Base-by-base conservation (phyloP, 495 filamentous ascomycete genomes). In the Penicillium macrosclerotiorum region DNA sequence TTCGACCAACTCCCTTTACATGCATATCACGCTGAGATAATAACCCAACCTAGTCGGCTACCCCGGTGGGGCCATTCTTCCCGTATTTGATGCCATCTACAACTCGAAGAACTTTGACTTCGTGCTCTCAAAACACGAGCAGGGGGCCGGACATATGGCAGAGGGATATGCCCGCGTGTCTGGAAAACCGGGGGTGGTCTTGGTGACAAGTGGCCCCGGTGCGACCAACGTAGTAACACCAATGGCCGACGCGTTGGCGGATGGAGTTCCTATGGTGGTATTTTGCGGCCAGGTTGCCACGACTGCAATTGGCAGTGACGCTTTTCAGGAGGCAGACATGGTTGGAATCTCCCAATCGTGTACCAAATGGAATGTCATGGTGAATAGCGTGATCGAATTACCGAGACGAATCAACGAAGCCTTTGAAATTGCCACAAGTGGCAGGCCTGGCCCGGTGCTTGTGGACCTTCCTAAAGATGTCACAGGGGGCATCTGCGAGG, bases 331-430 rank as follows among this genome's bases (percentile, higher is more conserved):
- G 51, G 79, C 78, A 37, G 80, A 84, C 51, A 75, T 82, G n/a
- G 57, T 82, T 26, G 77, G 77, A 47, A 80, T 84, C 52, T 75
- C 77, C 13, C 65, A 75, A 52, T 72, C 79, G n/a, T 82, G 80
- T 62, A 84, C 80, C 7, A 82, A 84, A 60, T 84, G 80, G 80
- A 82, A 81, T 47, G 71, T 76, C n/a, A 77, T 78, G 72, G 79
- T 80, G 36, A 80, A 79, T 55, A 76, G 75, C 42, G 72, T 81
- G 30, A 75, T 74, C 8, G 79, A 84, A 38, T 69, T 83, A 13
- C 80, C 81, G 9, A 65, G 71, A 32, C 63, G 72, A 27, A 82
- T 83, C 30, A 76, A 82, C 36, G 80, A 83, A 55, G 80, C 80
- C 2, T 84, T 83, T 47, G 77, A 81, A 54, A 82, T 81, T 46